These are phyloP conservation scores for Gyromitra esculenta DNA, from an alignment of 2,329 filamentous ascomycete genomes.

Conservation along the genomic window DNA sequence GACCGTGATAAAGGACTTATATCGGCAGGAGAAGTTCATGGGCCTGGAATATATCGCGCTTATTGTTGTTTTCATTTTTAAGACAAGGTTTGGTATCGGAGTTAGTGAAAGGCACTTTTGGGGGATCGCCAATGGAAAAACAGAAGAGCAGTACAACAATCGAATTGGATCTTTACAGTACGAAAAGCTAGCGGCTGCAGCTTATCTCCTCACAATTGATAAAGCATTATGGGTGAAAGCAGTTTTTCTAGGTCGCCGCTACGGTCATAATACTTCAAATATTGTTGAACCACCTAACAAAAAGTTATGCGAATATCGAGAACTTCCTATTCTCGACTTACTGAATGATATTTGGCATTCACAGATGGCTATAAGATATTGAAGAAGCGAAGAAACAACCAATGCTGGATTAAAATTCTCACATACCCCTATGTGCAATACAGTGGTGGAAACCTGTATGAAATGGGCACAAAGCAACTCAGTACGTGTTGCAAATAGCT, in stretches of 20 bases:
- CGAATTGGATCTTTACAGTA: neutral
- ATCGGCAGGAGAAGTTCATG: neutral
- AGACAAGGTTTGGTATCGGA: neutral
- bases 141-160: neutral
- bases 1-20: no score
- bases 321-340: neutral
- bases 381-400: neutral
- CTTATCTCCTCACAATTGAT: neutral
- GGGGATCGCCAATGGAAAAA: neutral
- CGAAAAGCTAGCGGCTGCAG: neutral
- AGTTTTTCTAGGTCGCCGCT: conserved; percentile 9
- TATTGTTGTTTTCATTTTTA: neutral
- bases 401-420: neutral
- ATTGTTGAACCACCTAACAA: conserved; percentile 15
- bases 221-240: neutral
- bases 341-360: conserved; percentile 12
- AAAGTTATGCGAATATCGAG: neutral
- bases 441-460: conserved; percentile 64
- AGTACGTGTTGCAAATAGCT: neutral
- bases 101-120: neutral
- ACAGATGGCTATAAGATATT: neutral
- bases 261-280: conserved; percentile 11
- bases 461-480: conserved; percentile 75
- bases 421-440: neutral
- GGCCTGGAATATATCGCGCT: neutral